These are phyloP conservation scores for Cucurbita pepo DNA, from an alignment of 306 rosid species.

Conservation along the genomic window DNA sequence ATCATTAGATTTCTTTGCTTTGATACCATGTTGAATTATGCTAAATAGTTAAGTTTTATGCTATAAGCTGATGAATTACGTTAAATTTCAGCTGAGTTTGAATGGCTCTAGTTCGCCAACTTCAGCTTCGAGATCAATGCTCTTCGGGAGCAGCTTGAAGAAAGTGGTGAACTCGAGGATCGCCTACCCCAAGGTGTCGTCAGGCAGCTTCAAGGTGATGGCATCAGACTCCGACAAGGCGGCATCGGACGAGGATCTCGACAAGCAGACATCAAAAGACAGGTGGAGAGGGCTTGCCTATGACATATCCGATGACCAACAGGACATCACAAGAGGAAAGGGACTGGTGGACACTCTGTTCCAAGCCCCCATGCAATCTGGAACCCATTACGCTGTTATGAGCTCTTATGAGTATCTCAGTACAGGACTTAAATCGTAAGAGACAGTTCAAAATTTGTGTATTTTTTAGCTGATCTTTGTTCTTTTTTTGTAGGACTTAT, in stretches of 20 bases:
- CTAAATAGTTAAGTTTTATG: no score
- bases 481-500: neutral
- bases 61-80: neutral
- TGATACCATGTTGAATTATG: neutral
- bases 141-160: slow-evolving; percentile 76
- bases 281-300: slow-evolving; percentile 56
- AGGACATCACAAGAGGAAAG: slow-evolving; percentile 94
- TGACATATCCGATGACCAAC: slow-evolving; percentile 78
- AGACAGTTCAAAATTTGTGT: neutral
- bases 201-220: slow-evolving; percentile 12
- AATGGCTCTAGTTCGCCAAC: slow-evolving; percentile 36
- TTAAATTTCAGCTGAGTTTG: slow-evolving; percentile 36
- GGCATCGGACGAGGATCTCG: slow-evolving; percentile 16
- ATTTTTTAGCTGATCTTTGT: neutral
- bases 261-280: slow-evolving; percentile 42
- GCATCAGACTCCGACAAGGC: slow-evolving; percentile 3
- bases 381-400: slow-evolving; percentile 74
- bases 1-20: neutral
- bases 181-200: neutral
- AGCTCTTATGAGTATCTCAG: slow-evolving; percentile 84
- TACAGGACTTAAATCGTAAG: slow-evolving; percentile 58
- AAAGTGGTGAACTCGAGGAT: slow-evolving; percentile 34
- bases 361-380: slow-evolving; percentile 48
- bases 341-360: slow-evolving; percentile 75
- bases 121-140: slow-evolving; percentile 48